Conservation (phyloP, 495 filamentous ascomycete species). For the Neurospora sp. region DNA sequence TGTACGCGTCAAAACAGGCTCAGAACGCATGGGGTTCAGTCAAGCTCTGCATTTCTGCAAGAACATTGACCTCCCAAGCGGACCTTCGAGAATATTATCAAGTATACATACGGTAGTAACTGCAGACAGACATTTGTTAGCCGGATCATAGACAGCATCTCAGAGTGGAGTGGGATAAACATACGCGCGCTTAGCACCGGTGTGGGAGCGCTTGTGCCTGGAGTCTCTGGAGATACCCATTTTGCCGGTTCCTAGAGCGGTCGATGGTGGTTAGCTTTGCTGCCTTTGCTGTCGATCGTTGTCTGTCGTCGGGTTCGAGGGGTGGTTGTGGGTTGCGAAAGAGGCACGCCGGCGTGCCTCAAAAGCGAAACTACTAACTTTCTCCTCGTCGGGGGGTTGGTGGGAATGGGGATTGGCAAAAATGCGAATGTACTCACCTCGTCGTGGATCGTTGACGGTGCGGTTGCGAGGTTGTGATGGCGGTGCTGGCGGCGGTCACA, state of each 20-base stretch:
- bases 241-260: conserved; percentile 32
- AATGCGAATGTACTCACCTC: conserved; percentile 7
- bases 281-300: conserved; percentile 1
- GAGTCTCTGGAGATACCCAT: conserved; percentile 99
- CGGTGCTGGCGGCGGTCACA: background rate
- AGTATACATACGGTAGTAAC: conserved; percentile 28
- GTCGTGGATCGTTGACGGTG: conserved; percentile 16
- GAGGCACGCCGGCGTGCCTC: background rate
- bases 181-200: conserved; percentile 83
- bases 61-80: conserved; percentile 27
- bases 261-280: conserved; percentile 7
- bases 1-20: conserved; percentile 39
- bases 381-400: background rate
- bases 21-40: conserved; percentile 46
- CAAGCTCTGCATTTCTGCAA: background rate
- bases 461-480: conserved; percentile 12
- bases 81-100: conserved; percentile 41
- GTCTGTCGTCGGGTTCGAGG: background rate
- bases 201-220: conserved; percentile 96
- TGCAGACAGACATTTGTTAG: conserved; percentile 16
- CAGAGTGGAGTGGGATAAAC: conserved; percentile 5
- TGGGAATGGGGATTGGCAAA: background rate
- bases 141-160: background rate
- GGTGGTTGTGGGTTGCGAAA: background rate
- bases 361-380: background rate